Conservation (phyloP, 176 grass and related monocot genomes). For the Pontederia crassipes region DNA sequence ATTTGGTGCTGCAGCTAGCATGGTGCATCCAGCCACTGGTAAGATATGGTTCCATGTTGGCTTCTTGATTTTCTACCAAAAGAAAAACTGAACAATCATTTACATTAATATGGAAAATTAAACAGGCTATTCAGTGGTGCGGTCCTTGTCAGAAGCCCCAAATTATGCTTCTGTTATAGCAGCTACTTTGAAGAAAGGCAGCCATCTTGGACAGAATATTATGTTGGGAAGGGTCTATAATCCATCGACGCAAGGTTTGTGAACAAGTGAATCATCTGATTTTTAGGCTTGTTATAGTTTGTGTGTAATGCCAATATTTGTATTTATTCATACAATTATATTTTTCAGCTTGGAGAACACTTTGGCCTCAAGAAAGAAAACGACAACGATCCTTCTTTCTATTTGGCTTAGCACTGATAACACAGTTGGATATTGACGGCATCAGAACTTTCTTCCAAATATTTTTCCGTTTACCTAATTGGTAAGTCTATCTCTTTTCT, state of each 20-base stretch:
- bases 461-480: conserved; percentile 83
- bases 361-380: conserved; percentile 94
- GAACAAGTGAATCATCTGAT: not conserved
- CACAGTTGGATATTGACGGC: conserved; percentile 80
- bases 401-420: conserved; percentile 80
- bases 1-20: conserved; percentile 99
- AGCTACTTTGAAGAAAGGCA: conserved; percentile 52
- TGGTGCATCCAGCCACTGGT: conserved; percentile 99
- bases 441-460: conserved; percentile 81
- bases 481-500: conserved; percentile 30
- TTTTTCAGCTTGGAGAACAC: conserved; percentile 70
- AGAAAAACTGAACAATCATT: not conserved
- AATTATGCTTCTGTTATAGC: conserved; percentile 87
- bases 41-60: not conserved
- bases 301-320: no score
- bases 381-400: conserved; percentile 92
- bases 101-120: conserved; percentile 17
- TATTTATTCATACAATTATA: not conserved
- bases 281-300: not conserved
- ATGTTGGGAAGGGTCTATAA: conserved; percentile 29
- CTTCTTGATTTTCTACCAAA: not conserved
- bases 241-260: conserved; percentile 84
- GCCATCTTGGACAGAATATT: conserved; percentile 36
- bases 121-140: conserved; percentile 95
- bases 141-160: conserved; percentile 94